Evolutionary conservation across 768 basidiomycete genomes (phyloP).

Genomic region (Hirschioporus abietinus): DNA sequence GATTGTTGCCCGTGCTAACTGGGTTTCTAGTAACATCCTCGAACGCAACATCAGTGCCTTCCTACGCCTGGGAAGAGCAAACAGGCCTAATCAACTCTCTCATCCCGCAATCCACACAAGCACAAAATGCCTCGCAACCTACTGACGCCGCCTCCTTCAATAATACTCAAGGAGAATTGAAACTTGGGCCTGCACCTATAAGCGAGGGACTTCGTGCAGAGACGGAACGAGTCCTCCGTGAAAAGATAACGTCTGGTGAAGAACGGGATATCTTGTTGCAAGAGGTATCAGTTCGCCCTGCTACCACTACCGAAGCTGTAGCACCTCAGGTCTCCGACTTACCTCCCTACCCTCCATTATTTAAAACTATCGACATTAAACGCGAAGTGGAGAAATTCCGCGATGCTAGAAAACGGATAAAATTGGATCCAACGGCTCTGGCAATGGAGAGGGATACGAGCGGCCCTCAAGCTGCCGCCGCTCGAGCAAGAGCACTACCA

Average conservation of each 20-base stretch:
- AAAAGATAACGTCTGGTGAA: constrained; percentile 73
- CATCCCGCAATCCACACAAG: constrained; percentile 56
- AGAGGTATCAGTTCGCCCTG: constrained; percentile 52
- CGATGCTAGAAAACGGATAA: constrained; percentile 89
- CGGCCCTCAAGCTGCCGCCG: constrained; percentile 50
- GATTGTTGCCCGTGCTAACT: constrained; percentile 12
- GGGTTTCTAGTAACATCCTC: constrained; percentile 58
- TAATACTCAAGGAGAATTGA: constrained; percentile 66
- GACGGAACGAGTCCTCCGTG: constrained; percentile 71
- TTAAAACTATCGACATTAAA: constrained; percentile 83
- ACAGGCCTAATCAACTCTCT: constrained; percentile 80
- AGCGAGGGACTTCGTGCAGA: constrained; percentile 77
- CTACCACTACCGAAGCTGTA: constrained; percentile 46
- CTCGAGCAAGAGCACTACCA: constrained; percentile 68
- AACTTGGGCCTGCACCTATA: constrained; percentile 79
- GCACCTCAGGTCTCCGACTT: constrained; percentile 69
- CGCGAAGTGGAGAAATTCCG: constrained; percentile 86
- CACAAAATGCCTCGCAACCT: constrained; percentile 32
- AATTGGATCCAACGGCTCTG: constrained; percentile 71
- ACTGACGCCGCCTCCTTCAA: constrained; percentile 74
- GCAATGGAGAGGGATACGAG: constrained; percentile 46
- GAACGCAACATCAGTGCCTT: constrained; percentile 56
- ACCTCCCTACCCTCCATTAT: constrained; percentile 74
- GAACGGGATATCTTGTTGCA: constrained; percentile 57
- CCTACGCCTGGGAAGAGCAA: constrained; percentile 76